These are phyloP conservation scores for Elongisporangium undulatum DNA, from an alignment of 352 stramenopile genomes.

Conservation along the genomic window DNA sequence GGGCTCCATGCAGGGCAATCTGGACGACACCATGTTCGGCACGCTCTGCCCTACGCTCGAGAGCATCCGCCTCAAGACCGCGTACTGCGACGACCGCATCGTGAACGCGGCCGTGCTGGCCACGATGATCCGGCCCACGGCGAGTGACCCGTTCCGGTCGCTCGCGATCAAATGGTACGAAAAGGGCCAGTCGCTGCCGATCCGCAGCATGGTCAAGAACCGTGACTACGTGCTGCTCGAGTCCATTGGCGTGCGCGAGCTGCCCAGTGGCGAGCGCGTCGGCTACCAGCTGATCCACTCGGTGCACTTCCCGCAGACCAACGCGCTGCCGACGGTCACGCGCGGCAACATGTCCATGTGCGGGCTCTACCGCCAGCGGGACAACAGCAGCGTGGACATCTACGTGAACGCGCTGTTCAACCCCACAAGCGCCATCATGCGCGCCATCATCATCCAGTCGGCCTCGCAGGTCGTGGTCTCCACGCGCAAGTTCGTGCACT, in stretches of 20 bases:
- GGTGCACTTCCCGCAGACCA: conserved; percentile 26
- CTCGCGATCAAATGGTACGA: conserved; percentile 34
- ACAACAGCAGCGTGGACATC: conserved; percentile 10
- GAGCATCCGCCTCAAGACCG: conserved; percentile 31
- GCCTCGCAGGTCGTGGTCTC: conserved; percentile 17
- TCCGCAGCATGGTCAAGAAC: conserved; percentile 30
- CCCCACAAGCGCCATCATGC: conserved; percentile 18
- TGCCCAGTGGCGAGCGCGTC: conserved; percentile 30
- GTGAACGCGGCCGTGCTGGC: conserved; percentile 22
- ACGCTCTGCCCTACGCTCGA: conserved; percentile 21
- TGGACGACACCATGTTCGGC: conserved; percentile 39
- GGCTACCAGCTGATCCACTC: conserved; percentile 61
- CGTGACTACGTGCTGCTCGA: conserved; percentile 58
- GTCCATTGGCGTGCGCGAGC: conserved; percentile 27
- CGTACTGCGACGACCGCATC: conserved; percentile 25
- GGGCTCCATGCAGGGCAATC: conserved; percentile 24
- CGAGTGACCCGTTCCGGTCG: conserved; percentile 22
- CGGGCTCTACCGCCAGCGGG: conserved; percentile 29
- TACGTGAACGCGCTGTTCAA: conserved; percentile 15
- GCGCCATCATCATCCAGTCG: conserved; percentile 9
- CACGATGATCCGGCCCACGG: conserved; percentile 18
- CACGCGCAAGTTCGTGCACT: conserved; percentile 22
- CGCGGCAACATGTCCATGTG: conserved; percentile 44
- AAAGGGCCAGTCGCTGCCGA: conserved; percentile 17
- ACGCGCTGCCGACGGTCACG: conserved; percentile 15